Conservation (phyloP, 352 stramenopile genomes). For the Globisporangium radiosum region DNA sequence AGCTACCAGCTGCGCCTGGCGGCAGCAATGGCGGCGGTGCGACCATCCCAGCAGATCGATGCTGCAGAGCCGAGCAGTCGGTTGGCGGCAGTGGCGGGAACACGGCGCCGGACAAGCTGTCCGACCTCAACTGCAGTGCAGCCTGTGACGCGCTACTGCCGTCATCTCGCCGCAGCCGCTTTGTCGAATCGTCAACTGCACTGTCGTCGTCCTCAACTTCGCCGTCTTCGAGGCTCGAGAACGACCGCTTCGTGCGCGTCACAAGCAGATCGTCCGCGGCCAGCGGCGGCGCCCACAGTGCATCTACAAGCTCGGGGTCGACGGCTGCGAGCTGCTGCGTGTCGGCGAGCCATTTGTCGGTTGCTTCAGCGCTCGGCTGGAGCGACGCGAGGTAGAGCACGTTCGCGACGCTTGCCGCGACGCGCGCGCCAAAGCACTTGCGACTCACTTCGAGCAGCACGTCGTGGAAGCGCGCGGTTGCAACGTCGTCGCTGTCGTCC, state of each 20-base stretch:
- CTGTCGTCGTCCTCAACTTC: conserved; percentile 32
- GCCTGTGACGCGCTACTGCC: neutral
- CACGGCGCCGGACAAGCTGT: neutral
- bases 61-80: neutral
- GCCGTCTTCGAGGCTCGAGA: conserved; percentile 38
- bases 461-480: conserved; percentile 23
- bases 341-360: conserved; percentile 55
- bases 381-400: conserved; percentile 68
- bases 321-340: conserved; percentile 54
- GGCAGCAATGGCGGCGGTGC: neutral
- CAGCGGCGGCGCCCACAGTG: conserved; percentile 24
- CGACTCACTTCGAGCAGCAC: conserved; percentile 51
- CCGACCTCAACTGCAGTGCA: neutral
- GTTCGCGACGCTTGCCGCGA: conserved; percentile 54
- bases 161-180: conserved; percentile 1
- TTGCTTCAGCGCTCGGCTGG: conserved; percentile 21
- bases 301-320: conserved; percentile 19
- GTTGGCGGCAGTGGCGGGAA: neutral
- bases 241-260: conserved; percentile 5
- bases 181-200: neutral
- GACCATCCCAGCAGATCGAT: neutral
- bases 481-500: conserved; percentile 23
- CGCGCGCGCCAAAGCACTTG: conserved; percentile 39
- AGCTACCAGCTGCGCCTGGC: neutral
- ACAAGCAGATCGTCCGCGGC: neutral